phyloP scores from a whole-genome alignment of 192 early-diverging fungal genomes.

The Thamnidium elegans region DNA sequence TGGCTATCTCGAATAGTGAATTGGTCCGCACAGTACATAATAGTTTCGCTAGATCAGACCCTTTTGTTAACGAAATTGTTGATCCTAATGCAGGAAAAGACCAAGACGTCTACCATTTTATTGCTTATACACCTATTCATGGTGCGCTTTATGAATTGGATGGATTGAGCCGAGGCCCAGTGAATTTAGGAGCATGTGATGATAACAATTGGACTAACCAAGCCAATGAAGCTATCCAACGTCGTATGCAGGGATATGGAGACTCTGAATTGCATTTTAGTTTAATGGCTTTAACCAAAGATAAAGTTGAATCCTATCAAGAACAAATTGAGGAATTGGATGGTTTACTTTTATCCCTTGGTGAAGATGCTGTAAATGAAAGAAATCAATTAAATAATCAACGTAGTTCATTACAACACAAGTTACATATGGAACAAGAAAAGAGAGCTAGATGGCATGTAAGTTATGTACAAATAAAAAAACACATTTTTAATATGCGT shows the following conservation, averaged over 20 bases:
- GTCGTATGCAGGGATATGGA: constrained; percentile 61
- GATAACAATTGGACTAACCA: constrained; percentile 65
- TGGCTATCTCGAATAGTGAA: constrained; percentile 78
- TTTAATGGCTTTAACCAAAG: constrained; percentile 73
- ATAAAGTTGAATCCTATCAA: constrained; percentile 54
- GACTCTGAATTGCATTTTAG: constrained; percentile 73
- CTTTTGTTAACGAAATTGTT: constrained; percentile 66
- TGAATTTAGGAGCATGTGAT: constrained; percentile 63
- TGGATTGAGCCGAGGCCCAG: constrained; percentile 64
- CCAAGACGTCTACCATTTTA: constrained; percentile 79
- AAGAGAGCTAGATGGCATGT: constrained; percentile 58
- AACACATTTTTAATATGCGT: background rate
- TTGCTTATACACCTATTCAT: constrained; percentile 71
- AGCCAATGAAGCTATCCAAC: constrained; percentile 63
- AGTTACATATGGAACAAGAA: constrained; percentile 56
- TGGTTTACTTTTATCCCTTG: constrained; percentile 32
- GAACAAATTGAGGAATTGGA: constrained; percentile 50
- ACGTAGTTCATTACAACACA: constrained; percentile 47
- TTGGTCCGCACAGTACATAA: constrained; percentile 75
- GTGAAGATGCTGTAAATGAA: constrained; percentile 37
- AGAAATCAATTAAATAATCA: constrained; percentile 49
- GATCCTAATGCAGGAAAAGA: constrained; percentile 53
- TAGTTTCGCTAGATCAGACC: constrained; percentile 74
- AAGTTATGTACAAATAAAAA: constrained; percentile 16
- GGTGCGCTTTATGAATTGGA: constrained; percentile 78